Percentiles rank a stretch among this genome's conserved stretches.
These are phyloP conservation scores for Omphalotus guepiniiformis DNA, from an alignment of 768 basidiomycete genomes.

Conservation along the genomic window DNA sequence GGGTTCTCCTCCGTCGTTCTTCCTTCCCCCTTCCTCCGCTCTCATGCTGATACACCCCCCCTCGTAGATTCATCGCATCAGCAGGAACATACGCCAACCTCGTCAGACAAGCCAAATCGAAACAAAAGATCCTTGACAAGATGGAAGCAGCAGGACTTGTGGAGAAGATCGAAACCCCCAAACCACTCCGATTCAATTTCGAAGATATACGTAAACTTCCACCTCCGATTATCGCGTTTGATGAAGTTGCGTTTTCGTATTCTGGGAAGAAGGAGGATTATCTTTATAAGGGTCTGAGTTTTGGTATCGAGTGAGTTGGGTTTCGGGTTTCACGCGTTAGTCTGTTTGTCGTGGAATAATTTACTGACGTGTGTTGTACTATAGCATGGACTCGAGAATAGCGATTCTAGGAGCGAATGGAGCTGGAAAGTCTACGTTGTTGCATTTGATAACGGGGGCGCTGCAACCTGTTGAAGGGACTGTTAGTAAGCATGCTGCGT, in stretches of 20 bases:
- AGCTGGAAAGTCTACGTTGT: conserved; percentile 88
- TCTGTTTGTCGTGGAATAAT: not conserved
- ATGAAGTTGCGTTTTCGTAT: conserved; percentile 93
- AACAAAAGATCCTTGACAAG: conserved; percentile 99
- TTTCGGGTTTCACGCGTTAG: not conserved
- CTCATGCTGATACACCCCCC: conserved; percentile 9
- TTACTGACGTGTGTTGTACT: not conserved
- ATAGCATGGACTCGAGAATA: conserved; percentile 88
- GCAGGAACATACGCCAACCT: conserved; percentile 99
- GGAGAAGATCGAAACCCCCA: conserved; percentile 79
- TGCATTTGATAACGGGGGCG: conserved; percentile 82
- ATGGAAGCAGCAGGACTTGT: conserved; percentile 99
- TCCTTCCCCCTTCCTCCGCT: not conserved
- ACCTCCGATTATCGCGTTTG: conserved; percentile 96
- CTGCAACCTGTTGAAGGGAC: conserved; percentile 83
- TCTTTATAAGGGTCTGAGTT: conserved; percentile 84
- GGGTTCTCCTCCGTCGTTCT: conserved; percentile 25
- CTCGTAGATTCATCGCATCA: conserved; percentile 87
- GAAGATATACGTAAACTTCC: conserved; percentile 92
- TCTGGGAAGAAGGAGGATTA: conserved; percentile 85
- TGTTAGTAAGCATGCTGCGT: conserved; percentile 78
- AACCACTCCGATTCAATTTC: conserved; percentile 88
- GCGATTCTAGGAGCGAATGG: conserved; percentile 97
- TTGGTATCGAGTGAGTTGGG: conserved; percentile 96
- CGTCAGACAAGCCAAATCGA: conserved; percentile 98